Base-by-base conservation (phyloP, 495 filamentous ascomycete genomes). In the Glonium stellatum region DNA sequence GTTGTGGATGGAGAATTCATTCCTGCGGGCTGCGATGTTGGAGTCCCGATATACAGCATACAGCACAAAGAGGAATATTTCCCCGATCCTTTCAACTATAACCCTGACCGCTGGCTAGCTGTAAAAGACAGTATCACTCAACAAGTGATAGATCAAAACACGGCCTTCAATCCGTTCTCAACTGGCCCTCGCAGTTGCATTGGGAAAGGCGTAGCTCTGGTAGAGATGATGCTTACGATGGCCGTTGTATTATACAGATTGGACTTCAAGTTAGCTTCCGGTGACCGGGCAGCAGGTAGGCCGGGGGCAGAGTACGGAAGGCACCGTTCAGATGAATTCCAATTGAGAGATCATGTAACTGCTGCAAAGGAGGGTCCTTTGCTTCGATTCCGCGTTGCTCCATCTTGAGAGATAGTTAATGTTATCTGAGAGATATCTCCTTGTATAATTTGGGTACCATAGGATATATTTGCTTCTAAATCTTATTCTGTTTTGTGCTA, bases 21-120 rank as follows among this genome's bases (percentile, higher is more conserved):
- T 19, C 60, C 66, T 6, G 54, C 19, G 5, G 72, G 69, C 37
- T 60, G 35, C 15, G 65, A 64, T 35, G 58, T 74, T 9, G 72
- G 69, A 15, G 58, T 63, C 1, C 54, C 68, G 4, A 46, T 42
- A 31, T 72, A 70, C 48, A 52, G 58, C 12, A 65, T 72, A 21
- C 69, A 71, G 37, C 71, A 72, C 54, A 63, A 72, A 34, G 61
- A 58, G 23, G 58, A 42, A 19, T 66, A 66, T 53, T 67, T 60
- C 51, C 37, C 54, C 4, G 49, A 65, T 22, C 55, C 69, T 0
- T 69, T 63, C 48, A 56, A 34, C 1, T 73, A 55, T 53, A 34
- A 58, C 4, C 70, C 70, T 21, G 64, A 66, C 15, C 61, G 70
- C 22, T 72, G 70, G 70, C 23, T 51, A 9, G 70, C 63, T 22